Base-by-base conservation (phyloP, 1,139 yeast species). In the Scheffersomyces cryptocercus region DNA sequence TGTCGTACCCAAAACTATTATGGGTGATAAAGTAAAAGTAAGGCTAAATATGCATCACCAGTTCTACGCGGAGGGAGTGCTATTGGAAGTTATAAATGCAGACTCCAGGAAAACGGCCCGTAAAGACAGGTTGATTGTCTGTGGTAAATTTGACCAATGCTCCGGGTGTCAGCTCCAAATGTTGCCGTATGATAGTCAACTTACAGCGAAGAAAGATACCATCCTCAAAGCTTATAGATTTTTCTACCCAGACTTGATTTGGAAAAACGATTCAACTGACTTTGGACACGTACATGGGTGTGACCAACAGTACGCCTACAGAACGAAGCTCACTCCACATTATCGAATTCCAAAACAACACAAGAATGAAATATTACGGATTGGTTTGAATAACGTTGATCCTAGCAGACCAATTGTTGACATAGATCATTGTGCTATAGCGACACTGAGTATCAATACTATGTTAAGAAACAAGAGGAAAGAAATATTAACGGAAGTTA, bases 111-210 rank as follows among this genome's bases (percentile, higher is more conserved):
- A 39, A 2, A 49, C 55, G 3, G 46, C 36, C 5, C 55, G 78
- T 37, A 59, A 65, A 28, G 61, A 72, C 37, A 38, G 49, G 2
- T 54, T 70, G 30, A 50, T 72, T 3, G 50, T 64, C 2, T 95
- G 98, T 69, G 72, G 77, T 42, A 87, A 90, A 58, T 93, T 91
- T 65, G 84, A 89, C 13, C 76, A 75, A 45, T 91, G 98, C 58
- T 60, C 64, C 35, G 79, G 79, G 1, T 74, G 79, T 46, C 75
- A 73, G 41, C 58, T 68, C 12, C 79, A 74, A 49, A 73, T 73
- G 79, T 31, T 73, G n/a, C 46, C 58, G 4, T 70, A 73, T 45
- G 69, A 67, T 3, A 65, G 68, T 12, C 79, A 74, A 49, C 57
- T 74, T 11, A 39, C 49, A 3, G 61, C 61, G 40, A 74, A 74